Base-by-base conservation (phyloP, 1,284 basidiomycete genomes). In the Omphalotus olearius region DNA sequence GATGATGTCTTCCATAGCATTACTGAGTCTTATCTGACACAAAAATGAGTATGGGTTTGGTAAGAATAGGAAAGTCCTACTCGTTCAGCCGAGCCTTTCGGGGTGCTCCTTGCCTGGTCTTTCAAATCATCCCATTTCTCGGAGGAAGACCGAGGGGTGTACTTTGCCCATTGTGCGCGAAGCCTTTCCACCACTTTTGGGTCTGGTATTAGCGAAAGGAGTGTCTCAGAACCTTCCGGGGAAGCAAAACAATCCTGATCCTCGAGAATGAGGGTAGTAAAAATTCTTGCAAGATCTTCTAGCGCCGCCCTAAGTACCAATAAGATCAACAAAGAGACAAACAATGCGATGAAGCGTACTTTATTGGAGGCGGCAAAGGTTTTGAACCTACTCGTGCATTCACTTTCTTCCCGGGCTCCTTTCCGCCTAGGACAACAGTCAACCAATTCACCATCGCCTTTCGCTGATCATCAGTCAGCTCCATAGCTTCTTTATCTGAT, bases 391-490 rank as follows among this genome's bases (percentile, higher is more conserved):
- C 64, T 55, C 88, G 75, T 30, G 91, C 79, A 61, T 93, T 89
- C 37, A 97, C 85, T 68, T 91, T 93, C 70, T 93, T 96, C 45
- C 74, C 77, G 71, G 85, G 85, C 62, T 93, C 88, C 56, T 88
- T 87, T 17, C 91, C 85, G 5, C 90, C 87, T 59, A 87, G 88
- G 57, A 98, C 76, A 9, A 98, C 87, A 49, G 93, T 91, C 59
- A 98, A 69, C 73, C 88, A 98, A 16, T 79, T 83, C 14, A 98
- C 91, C 40, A 99, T 73, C 0, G 93, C 82, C 62, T 83, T 86
- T 37, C 97, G 76, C 66, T 96, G 88, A 57, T 97, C 93, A 64
- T 99, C 97, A 3, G 90, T 94, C 47, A 99, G 74, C 54, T 81
- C 83, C 72, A 97, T 79, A 0, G 97, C 97, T 51, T 88, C 82